Conservation (phyloP, 805 yeast species). For the Nakazawaea molendinolei region DNA sequence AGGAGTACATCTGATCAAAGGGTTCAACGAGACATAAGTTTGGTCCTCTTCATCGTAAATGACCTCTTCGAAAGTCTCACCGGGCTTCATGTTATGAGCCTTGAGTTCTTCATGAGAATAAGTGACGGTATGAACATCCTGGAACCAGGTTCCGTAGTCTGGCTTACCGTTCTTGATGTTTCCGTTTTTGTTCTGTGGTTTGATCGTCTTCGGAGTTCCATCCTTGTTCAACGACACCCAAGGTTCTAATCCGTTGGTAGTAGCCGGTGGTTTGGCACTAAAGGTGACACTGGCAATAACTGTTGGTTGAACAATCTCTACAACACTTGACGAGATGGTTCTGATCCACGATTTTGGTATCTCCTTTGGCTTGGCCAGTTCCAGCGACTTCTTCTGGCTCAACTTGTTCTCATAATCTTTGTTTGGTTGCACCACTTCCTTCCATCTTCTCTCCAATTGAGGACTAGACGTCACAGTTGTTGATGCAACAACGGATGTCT, state of each 20-base stretch:
- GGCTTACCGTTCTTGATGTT: constrained; percentile 60
- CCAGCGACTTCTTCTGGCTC: constrained; percentile 5
- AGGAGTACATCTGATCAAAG: constrained; percentile 82
- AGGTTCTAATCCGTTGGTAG: constrained; percentile 62
- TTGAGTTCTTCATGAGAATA: constrained; percentile 56
- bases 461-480: neutral
- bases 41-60: constrained; percentile 57
- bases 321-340: constrained; percentile 50
- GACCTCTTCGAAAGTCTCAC: constrained; percentile 51
- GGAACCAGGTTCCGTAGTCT: constrained; percentile 69
- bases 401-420: constrained; percentile 8
- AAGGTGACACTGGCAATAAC: constrained; percentile 59
- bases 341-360: constrained; percentile 63
- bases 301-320: constrained; percentile 59
- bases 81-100: constrained; percentile 68
- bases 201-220: constrained; percentile 75
- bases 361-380: constrained; percentile 20
- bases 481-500: constrained; percentile 1
- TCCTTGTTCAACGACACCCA: constrained; percentile 76
- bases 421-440: constrained; percentile 7
- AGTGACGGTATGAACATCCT: constrained; percentile 54
- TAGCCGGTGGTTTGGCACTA: constrained; percentile 60
- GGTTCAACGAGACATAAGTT: constrained; percentile 67
- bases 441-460: constrained; percentile 7
- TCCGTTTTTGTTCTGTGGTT: constrained; percentile 73